phyloP scores from a whole-genome alignment of 1,139 yeast species.

The Suhomyces kunorum region DNA sequence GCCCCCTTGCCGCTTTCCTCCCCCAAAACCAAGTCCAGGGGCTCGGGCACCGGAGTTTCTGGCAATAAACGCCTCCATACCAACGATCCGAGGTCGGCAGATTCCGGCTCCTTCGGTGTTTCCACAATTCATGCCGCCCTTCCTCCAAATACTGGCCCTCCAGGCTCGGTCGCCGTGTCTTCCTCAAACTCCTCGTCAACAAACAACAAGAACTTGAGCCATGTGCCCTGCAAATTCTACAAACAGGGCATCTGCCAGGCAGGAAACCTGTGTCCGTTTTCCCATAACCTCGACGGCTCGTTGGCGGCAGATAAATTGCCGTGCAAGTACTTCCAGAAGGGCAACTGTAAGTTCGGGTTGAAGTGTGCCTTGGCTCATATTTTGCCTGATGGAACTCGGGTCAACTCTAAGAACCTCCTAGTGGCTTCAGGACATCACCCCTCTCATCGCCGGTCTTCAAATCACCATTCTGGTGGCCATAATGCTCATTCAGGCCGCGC shows the following conservation, averaged over 20 bases:
- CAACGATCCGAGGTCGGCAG: conserved; percentile 9
- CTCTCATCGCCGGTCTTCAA: conserved; percentile 4
- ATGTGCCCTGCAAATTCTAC: conserved; percentile 94
- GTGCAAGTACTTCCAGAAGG: conserved; percentile 91
- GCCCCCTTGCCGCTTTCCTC: conserved; percentile 4
- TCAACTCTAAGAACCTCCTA: conserved; percentile 49
- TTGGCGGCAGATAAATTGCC: conserved; percentile 67
- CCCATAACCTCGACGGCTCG: conserved; percentile 69
- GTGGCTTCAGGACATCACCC: conserved; percentile 8
- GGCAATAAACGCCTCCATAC: conserved; percentile 6
- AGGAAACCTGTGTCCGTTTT: conserved; percentile 87
- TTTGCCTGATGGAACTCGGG: conserved; percentile 83
- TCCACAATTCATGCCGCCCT: conserved; percentile 8
- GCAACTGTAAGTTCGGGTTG: conserved; percentile 90
- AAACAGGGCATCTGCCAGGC: conserved; percentile 94
- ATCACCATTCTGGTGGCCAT: conserved; percentile 1
- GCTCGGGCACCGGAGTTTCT: conserved; percentile 1
- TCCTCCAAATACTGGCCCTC: conserved; percentile 48
- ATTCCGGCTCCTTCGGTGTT: conserved; percentile 5
- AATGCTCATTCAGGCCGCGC: no score
- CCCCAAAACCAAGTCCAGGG: conserved; percentile 4
- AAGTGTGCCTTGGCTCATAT: conserved; percentile 94
- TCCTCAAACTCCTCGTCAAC: conserved; percentile 8
- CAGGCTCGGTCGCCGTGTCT: conserved; percentile 31
- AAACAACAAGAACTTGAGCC: conserved; percentile 58